Base-by-base conservation (phyloP, 2,329 filamentous ascomycete species). In the Ciborinia camelliae region DNA sequence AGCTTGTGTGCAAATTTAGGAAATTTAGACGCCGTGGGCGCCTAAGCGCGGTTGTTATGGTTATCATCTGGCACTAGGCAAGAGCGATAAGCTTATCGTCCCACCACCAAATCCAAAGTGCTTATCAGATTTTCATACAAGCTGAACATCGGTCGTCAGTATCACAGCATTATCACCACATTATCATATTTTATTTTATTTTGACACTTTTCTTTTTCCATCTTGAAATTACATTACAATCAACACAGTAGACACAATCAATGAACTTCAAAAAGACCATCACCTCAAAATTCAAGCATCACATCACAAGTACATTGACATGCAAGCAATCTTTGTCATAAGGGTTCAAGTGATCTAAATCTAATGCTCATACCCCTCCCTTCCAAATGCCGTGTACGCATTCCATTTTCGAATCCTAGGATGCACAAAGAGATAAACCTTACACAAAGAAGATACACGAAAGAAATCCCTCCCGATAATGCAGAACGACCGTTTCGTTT, bases 401-500 rank as follows among this genome's bases (percentile, higher is more conserved):
- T 63, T 55, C n/a, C 51, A 45, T 54, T 62, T 23, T 62, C 35
- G 32, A 62, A 54, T 35, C 15, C n/a, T 26, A n/a, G 9, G 47
- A 12, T 15, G 18, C 57, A 60, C 30, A 26, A 28, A 18, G 10
- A 37, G 8, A 7, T 8, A 10, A 37, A 37, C 12, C 35, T 18
- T 9, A 18, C 39, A 58, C 18, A 12, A 23, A 35, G 6, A 15
- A 43, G 10, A 43, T 23, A 9, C 54, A 32, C 39, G 28, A 45
- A n/a, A 51, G 32, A 61, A 28, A 37, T 37, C 23, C 12, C 45
- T 45, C 48, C 62, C 52, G 62, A 59, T 59, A 23, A 63, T 63
- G 62, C 62, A 63, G 26, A 58, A 39, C 15, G 45, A 41, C 62
- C 62, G 62, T 63, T 63, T 51, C 62, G 62, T 63, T 63, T 51